phyloP scores from a whole-genome alignment of 2,329 filamentous ascomycete species.

The Colletotrichum destructivum region DNA sequence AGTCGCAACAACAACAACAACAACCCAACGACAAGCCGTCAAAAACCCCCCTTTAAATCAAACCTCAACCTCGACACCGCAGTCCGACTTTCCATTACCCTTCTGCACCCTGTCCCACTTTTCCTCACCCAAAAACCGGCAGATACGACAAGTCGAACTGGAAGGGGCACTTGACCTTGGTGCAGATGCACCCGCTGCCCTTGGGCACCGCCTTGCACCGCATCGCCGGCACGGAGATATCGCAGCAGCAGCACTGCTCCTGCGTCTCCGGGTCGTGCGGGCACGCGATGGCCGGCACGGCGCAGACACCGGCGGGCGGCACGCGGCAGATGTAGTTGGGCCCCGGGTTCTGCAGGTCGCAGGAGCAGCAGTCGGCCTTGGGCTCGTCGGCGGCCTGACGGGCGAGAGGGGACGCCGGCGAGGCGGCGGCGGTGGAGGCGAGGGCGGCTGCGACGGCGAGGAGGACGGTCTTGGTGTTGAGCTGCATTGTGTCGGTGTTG shows the following conservation, averaged over 20 bases:
- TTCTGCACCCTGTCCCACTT: neutral
- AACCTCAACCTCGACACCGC: neutral
- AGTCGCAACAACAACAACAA: too few relatives aligned
- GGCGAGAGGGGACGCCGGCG: constrained; percentile 39
- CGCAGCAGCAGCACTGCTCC: constrained; percentile 45
- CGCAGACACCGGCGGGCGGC: constrained; percentile 22
- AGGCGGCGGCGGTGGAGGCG: constrained; percentile 42
- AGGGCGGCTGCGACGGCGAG: constrained; percentile 38
- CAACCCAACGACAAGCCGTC: neutral
- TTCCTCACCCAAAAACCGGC: neutral
- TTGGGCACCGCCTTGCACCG: constrained; percentile 28
- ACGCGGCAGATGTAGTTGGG: constrained; percentile 42
- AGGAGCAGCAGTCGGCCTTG: constrained; percentile 47
- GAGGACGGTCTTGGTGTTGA: constrained; percentile 43
- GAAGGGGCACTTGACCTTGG: constrained; percentile 41
- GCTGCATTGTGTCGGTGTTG: constrained; percentile 32
- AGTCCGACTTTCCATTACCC: too few relatives aligned
- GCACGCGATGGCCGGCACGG: constrained; percentile 39
- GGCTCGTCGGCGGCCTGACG: constrained; percentile 34
- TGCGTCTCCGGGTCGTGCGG: constrained; percentile 43
- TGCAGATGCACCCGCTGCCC: constrained; percentile 35
- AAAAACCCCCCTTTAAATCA: neutral
- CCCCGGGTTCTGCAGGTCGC: constrained; percentile 36
- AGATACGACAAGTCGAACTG: constrained; percentile 2
- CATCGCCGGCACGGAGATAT: constrained; percentile 3